Evolutionary conservation across 1,139 yeast species (phyloP).

Genomic region (Suhomyces ambrosiae): DNA sequence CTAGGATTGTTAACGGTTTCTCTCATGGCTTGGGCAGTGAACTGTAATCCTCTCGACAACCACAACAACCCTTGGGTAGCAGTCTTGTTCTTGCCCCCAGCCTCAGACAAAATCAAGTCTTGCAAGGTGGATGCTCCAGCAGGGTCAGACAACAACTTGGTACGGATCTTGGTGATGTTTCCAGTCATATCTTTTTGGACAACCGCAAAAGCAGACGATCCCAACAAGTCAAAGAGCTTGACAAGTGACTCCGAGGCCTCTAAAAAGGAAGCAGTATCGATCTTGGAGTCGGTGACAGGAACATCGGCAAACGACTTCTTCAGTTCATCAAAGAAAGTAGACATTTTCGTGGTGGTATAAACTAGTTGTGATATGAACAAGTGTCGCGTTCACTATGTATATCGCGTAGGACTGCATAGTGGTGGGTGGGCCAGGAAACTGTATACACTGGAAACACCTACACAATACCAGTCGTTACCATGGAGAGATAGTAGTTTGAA

Average conservation of each 20-base stretch:
- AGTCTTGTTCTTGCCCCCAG: slow-evolving; percentile 64
- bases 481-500: too few relatives aligned
- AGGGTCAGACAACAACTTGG: slow-evolving; percentile 67
- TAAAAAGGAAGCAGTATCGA: slow-evolving; percentile 73
- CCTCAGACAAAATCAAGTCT: slow-evolving; percentile 72
- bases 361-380: slow-evolving; percentile 3
- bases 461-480: too few relatives aligned
- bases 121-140: slow-evolving; percentile 67
- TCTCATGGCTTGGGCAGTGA: slow-evolving; percentile 86
- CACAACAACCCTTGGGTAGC: slow-evolving; percentile 93
- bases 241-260: slow-evolving; percentile 86
- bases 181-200: slow-evolving; percentile 91
- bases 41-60: slow-evolving; percentile 83
- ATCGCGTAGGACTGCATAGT: too few relatives aligned
- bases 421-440: too few relatives aligned
- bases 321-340: slow-evolving; percentile 80
- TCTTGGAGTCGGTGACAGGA: slow-evolving; percentile 60
- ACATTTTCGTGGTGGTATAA: slow-evolving; percentile 31
- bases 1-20: slow-evolving; percentile 66
- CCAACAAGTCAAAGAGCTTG: slow-evolving; percentile 78
- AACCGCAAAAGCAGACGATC: slow-evolving; percentile 80
- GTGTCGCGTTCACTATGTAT: slow-evolving; percentile 7
- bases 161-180: slow-evolving; percentile 73
- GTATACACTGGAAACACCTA: too few relatives aligned
- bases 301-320: slow-evolving; percentile 77